A percentile compares a stretch with the other conserved stretches of the same genome.
phyloP scores from a whole-genome alignment of 2,329 filamentous ascomycete genomes.

The Pseudocercospora musae region DNA sequence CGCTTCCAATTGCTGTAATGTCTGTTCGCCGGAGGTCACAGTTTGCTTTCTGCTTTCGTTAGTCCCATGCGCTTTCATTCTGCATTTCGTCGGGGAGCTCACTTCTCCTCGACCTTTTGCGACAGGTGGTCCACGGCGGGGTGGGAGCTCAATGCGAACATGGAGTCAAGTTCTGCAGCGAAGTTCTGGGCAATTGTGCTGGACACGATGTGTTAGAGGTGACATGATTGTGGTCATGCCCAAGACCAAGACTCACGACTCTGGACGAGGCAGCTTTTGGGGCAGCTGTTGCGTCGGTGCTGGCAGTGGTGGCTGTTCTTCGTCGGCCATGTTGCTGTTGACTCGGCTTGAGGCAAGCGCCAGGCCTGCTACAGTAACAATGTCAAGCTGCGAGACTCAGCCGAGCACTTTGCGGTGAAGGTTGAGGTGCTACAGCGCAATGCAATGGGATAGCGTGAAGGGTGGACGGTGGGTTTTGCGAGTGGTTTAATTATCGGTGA shows the following conservation, averaged over 20 bases:
- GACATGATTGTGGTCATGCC: background rate
- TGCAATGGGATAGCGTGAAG: background rate
- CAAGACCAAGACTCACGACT: constrained; percentile 23
- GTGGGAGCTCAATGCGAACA: constrained; percentile 77
- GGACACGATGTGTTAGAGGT: constrained; percentile 9
- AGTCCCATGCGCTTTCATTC: background rate
- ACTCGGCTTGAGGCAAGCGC: background rate
- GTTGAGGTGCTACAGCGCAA: background rate
- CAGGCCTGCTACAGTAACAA: background rate
- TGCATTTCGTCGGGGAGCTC: constrained; percentile 35
- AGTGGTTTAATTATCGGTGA: background rate
- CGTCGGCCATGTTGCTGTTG: constrained; percentile 9
- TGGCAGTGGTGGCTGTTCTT: background rate
- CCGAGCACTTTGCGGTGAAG: background rate
- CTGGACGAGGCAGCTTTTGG: constrained; percentile 20
- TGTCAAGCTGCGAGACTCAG: background rate
- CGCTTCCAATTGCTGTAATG: constrained; percentile 82
- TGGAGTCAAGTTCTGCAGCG: constrained; percentile 78
- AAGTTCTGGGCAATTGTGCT: constrained; percentile 88
- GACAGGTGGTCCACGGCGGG: constrained; percentile 69
- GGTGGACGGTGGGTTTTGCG: background rate
- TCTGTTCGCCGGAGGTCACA: constrained; percentile 68
- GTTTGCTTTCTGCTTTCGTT: constrained; percentile 65
- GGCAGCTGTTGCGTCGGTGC: background rate
- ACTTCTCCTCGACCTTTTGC: constrained; percentile 79